Evolutionary conservation across 441 rosid species (phyloP).

Genomic region (Euphorbia celastroides): DNA sequence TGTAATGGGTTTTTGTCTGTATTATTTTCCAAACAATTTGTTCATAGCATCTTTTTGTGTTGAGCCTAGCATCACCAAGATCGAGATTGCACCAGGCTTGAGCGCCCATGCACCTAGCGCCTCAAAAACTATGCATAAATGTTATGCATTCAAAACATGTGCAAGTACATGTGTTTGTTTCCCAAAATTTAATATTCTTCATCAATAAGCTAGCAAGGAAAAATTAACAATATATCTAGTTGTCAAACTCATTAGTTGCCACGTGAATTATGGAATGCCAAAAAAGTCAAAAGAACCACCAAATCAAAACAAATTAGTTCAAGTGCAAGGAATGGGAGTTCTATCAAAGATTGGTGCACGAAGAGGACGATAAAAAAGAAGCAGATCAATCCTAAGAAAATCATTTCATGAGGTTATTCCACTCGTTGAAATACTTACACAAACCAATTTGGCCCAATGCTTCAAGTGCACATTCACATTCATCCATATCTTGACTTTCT

Average conservation of each 20-base stretch:
- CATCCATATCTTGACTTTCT: constrained; percentile 48
- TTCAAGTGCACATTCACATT: constrained; percentile 76
- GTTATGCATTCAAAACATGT: no score
- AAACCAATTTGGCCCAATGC: constrained; percentile 82
- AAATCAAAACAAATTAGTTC: not conserved
- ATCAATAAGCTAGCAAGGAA: not conserved
- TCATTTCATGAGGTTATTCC: constrained; percentile 4
- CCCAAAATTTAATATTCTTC: not conserved
- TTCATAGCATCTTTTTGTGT: no score
- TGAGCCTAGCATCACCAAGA: no score
- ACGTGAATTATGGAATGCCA: not conserved
- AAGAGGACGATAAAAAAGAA: not conserved
- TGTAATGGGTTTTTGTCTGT: no score
- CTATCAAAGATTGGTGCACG: not conserved
- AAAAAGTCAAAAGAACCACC: not conserved
- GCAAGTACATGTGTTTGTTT: not conserved
- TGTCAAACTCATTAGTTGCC: not conserved
- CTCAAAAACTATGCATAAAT: no score
- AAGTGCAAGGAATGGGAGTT: not conserved
- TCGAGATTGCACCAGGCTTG: no score
- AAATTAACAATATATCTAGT: not conserved
- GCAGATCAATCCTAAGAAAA: not conserved
- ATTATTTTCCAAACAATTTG: no score
- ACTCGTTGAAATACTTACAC: constrained; percentile 45
- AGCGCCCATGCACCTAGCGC: no score